Conservation (phyloP, 2,329 filamentous ascomycete genomes). For the Aspergillus carbonarius region DNA sequence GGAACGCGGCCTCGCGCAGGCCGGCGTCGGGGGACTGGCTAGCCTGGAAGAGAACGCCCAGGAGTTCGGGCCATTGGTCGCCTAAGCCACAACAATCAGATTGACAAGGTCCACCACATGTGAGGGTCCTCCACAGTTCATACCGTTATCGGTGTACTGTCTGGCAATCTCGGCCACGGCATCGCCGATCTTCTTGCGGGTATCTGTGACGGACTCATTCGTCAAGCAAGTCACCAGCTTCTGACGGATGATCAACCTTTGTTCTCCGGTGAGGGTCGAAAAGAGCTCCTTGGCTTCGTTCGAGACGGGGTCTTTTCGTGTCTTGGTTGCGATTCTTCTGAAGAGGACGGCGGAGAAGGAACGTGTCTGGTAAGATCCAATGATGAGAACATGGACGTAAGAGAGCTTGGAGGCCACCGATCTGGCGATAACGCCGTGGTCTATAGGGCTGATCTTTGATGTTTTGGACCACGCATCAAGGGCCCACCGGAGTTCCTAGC, state of each 20-base stretch:
- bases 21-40: conserved; percentile 82
- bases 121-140: conserved; percentile 33
- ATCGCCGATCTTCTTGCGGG: conserved; percentile 94
- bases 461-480: conserved; percentile 1
- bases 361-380: conserved; percentile 61
- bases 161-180: conserved; percentile 94
- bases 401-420: not conserved
- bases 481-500: not conserved
- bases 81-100: conserved; percentile 50
- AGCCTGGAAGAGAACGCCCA: conserved; percentile 81
- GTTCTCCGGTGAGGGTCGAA: conserved; percentile 70
- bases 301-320: conserved; percentile 68
- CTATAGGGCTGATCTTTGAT: not conserved
- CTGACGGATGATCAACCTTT: conserved; percentile 74
- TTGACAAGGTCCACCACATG: not conserved
- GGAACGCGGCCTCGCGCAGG: conserved; percentile 88
- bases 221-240: conserved; percentile 78
- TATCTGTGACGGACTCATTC: conserved; percentile 68
- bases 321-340: conserved; percentile 86
- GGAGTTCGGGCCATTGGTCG: conserved; percentile 84
- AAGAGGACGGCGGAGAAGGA: conserved; percentile 94
- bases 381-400: not conserved
- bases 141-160: conserved; percentile 91
- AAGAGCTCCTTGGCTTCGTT: conserved; percentile 80
- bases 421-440: not conserved